Base-by-base conservation (phyloP, 768 basidiomycete genomes). In the Collybiopsis confluens region DNA sequence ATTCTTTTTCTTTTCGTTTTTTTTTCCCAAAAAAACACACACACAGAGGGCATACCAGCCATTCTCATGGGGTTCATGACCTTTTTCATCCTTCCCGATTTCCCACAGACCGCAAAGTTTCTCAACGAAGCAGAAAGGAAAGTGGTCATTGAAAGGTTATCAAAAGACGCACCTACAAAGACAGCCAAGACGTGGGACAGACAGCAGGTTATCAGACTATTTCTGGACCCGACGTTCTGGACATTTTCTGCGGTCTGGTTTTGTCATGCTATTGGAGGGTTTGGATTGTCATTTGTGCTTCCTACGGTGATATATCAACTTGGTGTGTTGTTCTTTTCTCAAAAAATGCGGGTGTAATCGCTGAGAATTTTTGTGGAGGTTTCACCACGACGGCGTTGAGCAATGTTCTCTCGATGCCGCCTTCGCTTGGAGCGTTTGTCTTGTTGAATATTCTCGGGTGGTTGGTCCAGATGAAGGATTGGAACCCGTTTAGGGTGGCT, bases 21-120 rank as follows among this genome's bases (percentile, higher is more conserved):
- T 33, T 33, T 33, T 35, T 13, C 30, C 30, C n/a, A n/a, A n/a
- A 9, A 20, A 11, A 23, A 3, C 16, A 13, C 16, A 30, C 15
- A 9, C 52, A 40, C 52, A 52, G 60, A 63, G 41, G 60, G 60
- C 11, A 53, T 63, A 5, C 62, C 62, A 7, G 56, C 62, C 2
- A 49, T 63, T 20, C 20, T 63, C n/a, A 44, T 61, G 47, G 62
- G 62, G 13, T 41, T 63, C 38, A 37, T 54, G 41, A 63, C 62
- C 1, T 60, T 58, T 44, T 62, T 62, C 55, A 52, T 58, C 24
- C 67, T 77, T 7, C 68, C 70, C n/a, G 73, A 75, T 58, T 76
- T 72, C 62, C 75, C 76, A 4, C 71, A 73, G n/a, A 69, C 72
- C 1, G 56, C 64, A n/a, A 62, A 59, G 27, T 74, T 73, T 65